Base-by-base conservation (phyloP, 441 rosid genomes). In the Jatropha podagrica region DNA sequence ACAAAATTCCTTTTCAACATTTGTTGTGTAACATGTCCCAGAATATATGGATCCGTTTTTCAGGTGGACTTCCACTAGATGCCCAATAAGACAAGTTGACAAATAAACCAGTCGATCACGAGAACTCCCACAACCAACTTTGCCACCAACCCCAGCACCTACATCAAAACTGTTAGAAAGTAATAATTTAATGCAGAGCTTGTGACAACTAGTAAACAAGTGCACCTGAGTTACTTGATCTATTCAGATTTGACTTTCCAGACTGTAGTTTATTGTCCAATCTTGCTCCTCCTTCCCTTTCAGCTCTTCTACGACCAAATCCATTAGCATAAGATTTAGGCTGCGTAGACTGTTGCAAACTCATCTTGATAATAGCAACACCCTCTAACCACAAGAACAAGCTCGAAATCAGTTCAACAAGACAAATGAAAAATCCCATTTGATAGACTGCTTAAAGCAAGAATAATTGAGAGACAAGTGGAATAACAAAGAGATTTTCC, bases 1-100 rank as follows among this genome's bases (percentile, higher is more conserved):
- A 94, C 99, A 94, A 83, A 90, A 88, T 76, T 92, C 95, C 70
- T 87, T 86, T 72, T 92, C 95, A n/a, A 88, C 83, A 76, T 93
- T 89, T 55, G 90, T 86, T 60, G 99, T 90, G 71, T 91, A 88
- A 83, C 87, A 92, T 76, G 90, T 91, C 83, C 98, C 98, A 77
- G 90, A 73, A 83, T 87, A 94, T 56, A 92, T 72, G 46, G 98
- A 85, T 82, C 98, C 99, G 85, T 87, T 85, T 83, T 89, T 94
- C 77, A 91, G 89, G 81, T 92, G 97, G 76, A 89, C 97, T 76
- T 94, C 98, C 81, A 96, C 98, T 68, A 66, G 84, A 71, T 88
- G 97, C 74, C 97, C 99, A 73, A 96, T 86, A 62, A 89, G 85
- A 83, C 91, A 86, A 65, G 92, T 73, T 48, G 91, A 73, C 68